Base-by-base conservation (phyloP, 1,284 basidiomycete genomes). In the Pyrrhoderma noxium region DNA sequence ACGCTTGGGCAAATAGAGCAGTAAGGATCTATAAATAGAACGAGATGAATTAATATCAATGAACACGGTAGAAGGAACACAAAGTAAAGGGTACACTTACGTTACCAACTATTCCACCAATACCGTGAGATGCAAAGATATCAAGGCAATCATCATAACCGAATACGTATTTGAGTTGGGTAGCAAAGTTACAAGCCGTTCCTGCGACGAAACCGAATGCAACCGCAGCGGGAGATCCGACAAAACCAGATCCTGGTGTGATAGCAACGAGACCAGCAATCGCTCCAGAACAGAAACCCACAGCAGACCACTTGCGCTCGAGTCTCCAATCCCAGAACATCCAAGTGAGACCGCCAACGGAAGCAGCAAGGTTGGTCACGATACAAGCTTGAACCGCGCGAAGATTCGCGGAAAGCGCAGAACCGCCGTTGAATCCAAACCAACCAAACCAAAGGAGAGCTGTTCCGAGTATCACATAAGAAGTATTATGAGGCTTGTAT, bases 381-480 rank as follows among this genome's bases (percentile, higher is more conserved):
- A 94, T 87, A 70, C 89, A 91, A 16, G 93, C 93, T 69, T 89
- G 82, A 36, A 86, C 80, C 1, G 92, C 93, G 53, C 93, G 81
- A 48, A 96, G 71, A 72, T 95, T 95, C 58, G 92, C 92, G 31
- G 80, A 77, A 54, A 92, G 74, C 8, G 90, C 89, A 13, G 69
- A 71, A 39, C 70, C 71, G 54, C 75, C 75, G 67, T 77, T 77
- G 77, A 83, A 85, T 8, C 87, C 93, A 63, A 94, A 93, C 94
- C 94, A 97, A 14, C 93, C 94, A 62, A 96, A 93, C 94, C 93
- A 98, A 53, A 98, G 88, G 69, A 98, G 82, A 11, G 85, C 80
- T 0, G 95, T 98, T 47, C 94, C 94, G 50, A 99, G 74, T 49
- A 97, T 75, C 58, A 98, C 89, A 66, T 94, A 92, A 40, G 84